Percentiles rank a stretch among this genome's conserved stretches.
Evolutionary conservation across 768 basidiomycete species (phyloP).

Genomic region (Leucogyrophana mollusca): DNA sequence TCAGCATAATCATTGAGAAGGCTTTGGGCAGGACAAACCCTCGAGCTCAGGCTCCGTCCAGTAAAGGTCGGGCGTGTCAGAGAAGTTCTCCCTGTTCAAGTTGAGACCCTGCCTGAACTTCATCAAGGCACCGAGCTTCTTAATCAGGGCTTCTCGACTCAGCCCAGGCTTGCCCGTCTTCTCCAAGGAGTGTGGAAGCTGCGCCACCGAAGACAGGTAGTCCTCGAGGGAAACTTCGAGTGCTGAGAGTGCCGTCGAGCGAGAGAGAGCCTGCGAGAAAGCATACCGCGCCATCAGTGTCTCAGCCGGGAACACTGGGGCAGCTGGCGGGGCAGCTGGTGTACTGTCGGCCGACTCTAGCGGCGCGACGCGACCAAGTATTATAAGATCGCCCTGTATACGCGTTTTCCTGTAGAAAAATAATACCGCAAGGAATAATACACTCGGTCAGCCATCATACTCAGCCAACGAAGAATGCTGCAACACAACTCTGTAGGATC

Average conservation of each 20-base stretch:
- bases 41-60: constrained; percentile 94
- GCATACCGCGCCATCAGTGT: constrained; percentile 87
- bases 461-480: background rate
- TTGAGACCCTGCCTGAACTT: constrained; percentile 91
- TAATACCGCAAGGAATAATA: constrained; percentile 4
- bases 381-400: constrained; percentile 88
- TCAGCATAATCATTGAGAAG: background rate
- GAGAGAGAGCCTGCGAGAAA: constrained; percentile 86
- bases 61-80: constrained; percentile 88
- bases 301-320: constrained; percentile 60
- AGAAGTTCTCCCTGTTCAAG: constrained; percentile 85
- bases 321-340: constrained; percentile 42
- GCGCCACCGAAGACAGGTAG: constrained; percentile 81
- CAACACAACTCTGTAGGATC: constrained; percentile 81
- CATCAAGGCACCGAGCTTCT: constrained; percentile 90
- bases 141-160: constrained; percentile 78
- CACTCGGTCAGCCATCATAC: background rate
- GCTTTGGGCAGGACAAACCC: constrained; percentile 38
- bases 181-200: constrained; percentile 72
- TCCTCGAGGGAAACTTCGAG: constrained; percentile 83
- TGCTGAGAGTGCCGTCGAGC: constrained; percentile 84
- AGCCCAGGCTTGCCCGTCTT: constrained; percentile 84
- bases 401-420: constrained; percentile 63
- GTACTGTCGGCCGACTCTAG: constrained; percentile 51
- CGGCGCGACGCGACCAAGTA: constrained; percentile 70